Evolutionary conservation across 176 grass and related monocot genomes (phyloP).

Genomic region (Eremochloa ophiuroides): DNA sequence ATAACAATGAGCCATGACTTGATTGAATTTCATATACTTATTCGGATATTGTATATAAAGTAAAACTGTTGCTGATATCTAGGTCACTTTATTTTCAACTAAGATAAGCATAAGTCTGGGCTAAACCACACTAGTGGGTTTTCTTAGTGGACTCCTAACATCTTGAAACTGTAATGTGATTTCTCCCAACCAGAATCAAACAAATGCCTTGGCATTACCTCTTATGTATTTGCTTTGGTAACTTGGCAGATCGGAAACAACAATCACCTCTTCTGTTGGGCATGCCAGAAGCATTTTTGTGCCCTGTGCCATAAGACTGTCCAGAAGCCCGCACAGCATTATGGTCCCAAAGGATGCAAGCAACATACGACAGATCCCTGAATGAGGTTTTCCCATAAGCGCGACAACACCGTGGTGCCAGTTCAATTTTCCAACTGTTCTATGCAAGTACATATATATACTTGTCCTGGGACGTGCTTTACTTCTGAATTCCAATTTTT

Average conservation of each 20-base stretch:
- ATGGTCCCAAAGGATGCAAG: conserved; percentile 70
- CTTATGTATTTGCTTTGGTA: conserved; percentile 19
- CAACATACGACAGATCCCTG: conserved; percentile 61
- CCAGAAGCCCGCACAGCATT: conserved; percentile 54
- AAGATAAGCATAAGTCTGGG: neutral
- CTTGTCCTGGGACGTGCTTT: neutral
- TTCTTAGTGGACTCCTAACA: neutral
- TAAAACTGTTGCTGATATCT: neutral
- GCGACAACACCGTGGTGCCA: neutral
- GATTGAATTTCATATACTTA: neutral
- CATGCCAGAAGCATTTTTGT: conserved; percentile 71
- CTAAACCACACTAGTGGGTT: neutral
- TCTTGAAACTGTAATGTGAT: neutral
- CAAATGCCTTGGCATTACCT: neutral
- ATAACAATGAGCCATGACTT: neutral
- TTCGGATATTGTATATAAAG: neutral
- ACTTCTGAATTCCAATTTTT: neutral
- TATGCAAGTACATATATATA: neutral
- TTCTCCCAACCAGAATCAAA: neutral
- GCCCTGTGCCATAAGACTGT: conserved; percentile 61
- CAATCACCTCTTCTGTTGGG: conserved; percentile 74
- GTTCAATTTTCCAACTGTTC: neutral
- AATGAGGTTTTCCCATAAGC: neutral
- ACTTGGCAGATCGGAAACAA: conserved; percentile 66
- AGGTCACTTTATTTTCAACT: neutral